Evolutionary conservation across 2,329 filamentous ascomycete species (phyloP), one percentile per base, ranked within the genome.

Genomic region (Teratosphaeria destructans): DNA sequence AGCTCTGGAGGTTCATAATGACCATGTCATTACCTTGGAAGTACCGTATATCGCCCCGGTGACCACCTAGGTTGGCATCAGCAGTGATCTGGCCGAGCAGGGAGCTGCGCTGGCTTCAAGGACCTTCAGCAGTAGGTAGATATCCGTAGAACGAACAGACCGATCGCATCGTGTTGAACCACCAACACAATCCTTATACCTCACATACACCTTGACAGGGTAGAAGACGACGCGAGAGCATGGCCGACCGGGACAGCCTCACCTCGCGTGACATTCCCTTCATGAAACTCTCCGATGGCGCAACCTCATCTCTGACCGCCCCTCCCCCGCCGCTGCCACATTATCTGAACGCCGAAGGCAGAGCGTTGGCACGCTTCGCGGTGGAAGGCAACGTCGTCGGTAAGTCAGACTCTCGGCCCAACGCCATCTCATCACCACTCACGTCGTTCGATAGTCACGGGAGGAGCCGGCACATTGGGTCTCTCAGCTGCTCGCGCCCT

Each of bases 381-480:
- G 77, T 82, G 49, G 74, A 77, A 61, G 81, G 81, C 61, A 82
- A 81, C 65, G 77, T 78, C 29, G 76, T 82, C 57, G 73, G 78
- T 80, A 77, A 59, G 78, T 73, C 23, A 16, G 55, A 5, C 27
- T 10, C 1, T 27, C 37, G 5, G 7, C 16, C 19, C n/a, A 6
- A 19, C 1, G 16, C 19, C 16, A 10, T n/a, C 16, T n/a, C 43
- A 49, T 49, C 43, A 8, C 16, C 6, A 49, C 43, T 49, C 43
- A 49, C 43, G 23, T 49, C n/a, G 43, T 23, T 23, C 43, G n/a
- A 66, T 72, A 79, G 79, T 89, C 12, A 88, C 86, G 0, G 86
- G 86, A 19, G 86, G 86, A 35, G 81, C 84, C 14, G 87, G 87
- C 3, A 84, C 81, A 11, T 75, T 88, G 0, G 85, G 83, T 6